phyloP scores from a whole-genome alignment of 192 early-diverging fungal genomes.

The Coemansia sp. region DNA sequence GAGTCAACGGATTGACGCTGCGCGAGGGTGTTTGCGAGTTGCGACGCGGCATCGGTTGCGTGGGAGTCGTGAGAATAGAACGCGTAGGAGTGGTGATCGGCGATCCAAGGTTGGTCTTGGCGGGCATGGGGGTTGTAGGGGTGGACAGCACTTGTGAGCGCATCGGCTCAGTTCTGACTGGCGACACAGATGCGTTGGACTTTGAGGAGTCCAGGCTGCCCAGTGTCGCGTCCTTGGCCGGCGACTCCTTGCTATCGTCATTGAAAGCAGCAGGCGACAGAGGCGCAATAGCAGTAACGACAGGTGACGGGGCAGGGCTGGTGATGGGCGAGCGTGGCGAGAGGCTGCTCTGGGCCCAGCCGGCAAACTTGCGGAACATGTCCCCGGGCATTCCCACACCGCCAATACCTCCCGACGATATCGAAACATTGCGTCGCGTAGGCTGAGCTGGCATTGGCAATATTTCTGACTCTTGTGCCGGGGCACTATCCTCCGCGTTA shows the following conservation, averaged over 20 bases:
- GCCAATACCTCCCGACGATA: slow-evolving; percentile 4
- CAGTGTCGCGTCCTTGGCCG: slow-evolving; percentile 3
- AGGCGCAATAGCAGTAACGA: neutral
- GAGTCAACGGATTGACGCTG: slow-evolving; percentile 45
- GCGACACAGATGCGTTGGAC: slow-evolving; percentile 39
- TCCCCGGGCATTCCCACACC: slow-evolving; percentile 36
- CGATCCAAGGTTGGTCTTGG: neutral
- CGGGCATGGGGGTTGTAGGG: slow-evolving; percentile 19
- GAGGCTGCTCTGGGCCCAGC: slow-evolving; percentile 28
- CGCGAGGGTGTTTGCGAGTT: slow-evolving; percentile 29
- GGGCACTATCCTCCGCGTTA: neutral
- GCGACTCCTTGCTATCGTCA: neutral
- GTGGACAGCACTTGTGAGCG: slow-evolving; percentile 33
- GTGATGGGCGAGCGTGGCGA: slow-evolving; percentile 16
- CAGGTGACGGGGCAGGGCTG: neutral
- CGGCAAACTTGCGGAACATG: slow-evolving; percentile 36
- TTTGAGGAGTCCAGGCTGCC: slow-evolving; percentile 18
- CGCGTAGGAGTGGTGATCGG: slow-evolving; percentile 22
- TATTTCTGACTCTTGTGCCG: neutral
- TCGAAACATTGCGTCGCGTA: slow-evolving; percentile 3
- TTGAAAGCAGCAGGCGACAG: neutral
- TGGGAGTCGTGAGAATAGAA: neutral
- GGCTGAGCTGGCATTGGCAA: neutral
- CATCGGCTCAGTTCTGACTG: slow-evolving; percentile 44
- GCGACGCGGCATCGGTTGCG: slow-evolving; percentile 16